Conservation (phyloP, 495 filamentous ascomycete species). For the Hypoxylon lenormandii region DNA sequence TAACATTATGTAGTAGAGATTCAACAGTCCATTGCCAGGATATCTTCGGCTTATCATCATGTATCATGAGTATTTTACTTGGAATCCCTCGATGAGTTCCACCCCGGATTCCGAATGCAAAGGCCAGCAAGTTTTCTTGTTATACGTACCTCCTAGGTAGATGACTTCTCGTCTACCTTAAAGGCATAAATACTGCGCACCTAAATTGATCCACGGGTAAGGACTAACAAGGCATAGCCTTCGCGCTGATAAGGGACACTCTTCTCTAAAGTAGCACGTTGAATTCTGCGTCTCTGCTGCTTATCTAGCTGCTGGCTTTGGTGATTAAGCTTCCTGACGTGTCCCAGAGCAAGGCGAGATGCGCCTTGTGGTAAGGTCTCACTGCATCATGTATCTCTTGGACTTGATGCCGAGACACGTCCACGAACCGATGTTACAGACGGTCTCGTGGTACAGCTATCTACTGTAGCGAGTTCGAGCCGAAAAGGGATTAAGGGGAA, state of each 20-base stretch:
- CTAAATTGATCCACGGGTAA: constrained; percentile 9
- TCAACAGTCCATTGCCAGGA: constrained; percentile 15
- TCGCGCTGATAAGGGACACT: constrained; percentile 15
- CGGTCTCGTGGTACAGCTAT: constrained; percentile 45
- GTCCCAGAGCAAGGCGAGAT: constrained; percentile 44
- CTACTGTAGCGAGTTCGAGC: constrained; percentile 29
- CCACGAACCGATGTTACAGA: constrained; percentile 43
- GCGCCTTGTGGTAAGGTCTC: constrained; percentile 43
- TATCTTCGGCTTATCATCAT: constrained; percentile 10
- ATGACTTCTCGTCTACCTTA: not conserved
- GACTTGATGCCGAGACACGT: constrained; percentile 43
- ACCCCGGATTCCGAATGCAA: constrained; percentile 12
- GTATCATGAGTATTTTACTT: constrained; percentile 14
- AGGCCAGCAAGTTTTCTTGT: not conserved
- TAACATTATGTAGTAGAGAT: constrained; percentile 10
- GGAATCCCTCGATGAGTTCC: constrained; percentile 10
- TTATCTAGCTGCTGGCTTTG: constrained; percentile 16
- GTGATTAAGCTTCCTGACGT: constrained; percentile 46
- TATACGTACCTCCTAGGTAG: too few species aligned
- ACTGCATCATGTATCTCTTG: constrained; percentile 46
- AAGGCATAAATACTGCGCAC: constrained; percentile 18
- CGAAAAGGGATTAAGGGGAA: constrained; percentile 1
- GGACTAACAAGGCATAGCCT: constrained; percentile 26
- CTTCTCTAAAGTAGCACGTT: constrained; percentile 18
- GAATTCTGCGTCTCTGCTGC: constrained; percentile 12